Conservation (phyloP, 495 filamentous ascomycete genomes). For the Corynascus novoguineensis region DNA sequence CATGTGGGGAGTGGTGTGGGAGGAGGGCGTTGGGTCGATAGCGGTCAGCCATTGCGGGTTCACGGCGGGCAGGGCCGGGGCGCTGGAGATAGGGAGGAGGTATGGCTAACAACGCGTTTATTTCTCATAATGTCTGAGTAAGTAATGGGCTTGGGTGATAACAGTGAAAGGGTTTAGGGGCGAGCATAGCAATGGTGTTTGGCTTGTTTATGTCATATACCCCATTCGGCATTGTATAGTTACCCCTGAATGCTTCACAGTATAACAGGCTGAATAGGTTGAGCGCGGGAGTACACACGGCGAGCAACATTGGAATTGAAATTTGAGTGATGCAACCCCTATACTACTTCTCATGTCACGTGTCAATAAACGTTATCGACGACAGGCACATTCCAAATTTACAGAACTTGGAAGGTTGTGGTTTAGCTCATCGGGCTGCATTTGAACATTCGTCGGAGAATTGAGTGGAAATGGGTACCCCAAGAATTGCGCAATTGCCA, state of each 20-base stretch:
- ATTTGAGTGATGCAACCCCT: background rate
- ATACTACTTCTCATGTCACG: too few relatives aligned
- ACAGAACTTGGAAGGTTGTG: too few relatives aligned
- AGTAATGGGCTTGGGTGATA: background rate
- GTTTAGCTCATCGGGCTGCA: too few relatives aligned
- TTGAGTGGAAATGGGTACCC: background rate
- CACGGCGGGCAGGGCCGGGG: slow-evolving; percentile 22
- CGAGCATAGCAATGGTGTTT: background rate
- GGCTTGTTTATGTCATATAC: slow-evolving; percentile 1
- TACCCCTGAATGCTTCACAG: background rate
- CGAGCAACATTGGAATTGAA: background rate
- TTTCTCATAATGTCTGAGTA: slow-evolving; percentile 5
- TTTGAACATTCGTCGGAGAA: too few relatives aligned
- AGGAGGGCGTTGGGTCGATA: slow-evolving; percentile 27
- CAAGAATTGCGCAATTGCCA: slow-evolving; percentile 5
- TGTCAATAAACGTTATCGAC: too few relatives aligned
- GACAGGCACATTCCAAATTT: too few relatives aligned
- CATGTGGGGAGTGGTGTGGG: slow-evolving; percentile 39
- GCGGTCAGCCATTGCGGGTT: slow-evolving; percentile 39
- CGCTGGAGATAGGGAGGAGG: slow-evolving; percentile 31
- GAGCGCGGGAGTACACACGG: too few relatives aligned
- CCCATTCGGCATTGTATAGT: slow-evolving; percentile 6
- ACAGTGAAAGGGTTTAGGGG: background rate
- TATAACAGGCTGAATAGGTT: background rate
- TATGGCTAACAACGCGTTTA: slow-evolving; percentile 31